A percentile compares a stretch with the other conserved stretches of the same genome.
Evolutionary conservation across 495 filamentous ascomycete species (phyloP).

Genomic region (Aspergillus cristatus): DNA sequence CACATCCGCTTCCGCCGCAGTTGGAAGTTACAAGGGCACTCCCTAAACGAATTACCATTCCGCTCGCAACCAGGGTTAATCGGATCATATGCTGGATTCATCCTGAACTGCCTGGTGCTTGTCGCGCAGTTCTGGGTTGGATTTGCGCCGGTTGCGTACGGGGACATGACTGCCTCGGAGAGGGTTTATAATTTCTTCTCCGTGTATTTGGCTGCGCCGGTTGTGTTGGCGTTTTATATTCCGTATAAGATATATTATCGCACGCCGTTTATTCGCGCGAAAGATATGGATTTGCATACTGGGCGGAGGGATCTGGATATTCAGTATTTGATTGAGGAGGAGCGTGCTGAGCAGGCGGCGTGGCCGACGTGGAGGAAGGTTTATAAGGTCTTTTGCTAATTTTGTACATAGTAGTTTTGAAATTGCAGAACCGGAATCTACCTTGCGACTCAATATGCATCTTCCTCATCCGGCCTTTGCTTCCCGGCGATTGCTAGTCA

Average conservation of each 20-base stretch:
- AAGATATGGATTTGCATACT: constrained; percentile 78
- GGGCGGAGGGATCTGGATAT: constrained; percentile 82
- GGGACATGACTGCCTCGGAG: constrained; percentile 24
- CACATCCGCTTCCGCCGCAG: constrained; percentile 89
- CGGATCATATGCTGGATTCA: constrained; percentile 78
- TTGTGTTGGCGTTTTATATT: constrained; percentile 68
- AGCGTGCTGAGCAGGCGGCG: constrained; percentile 55
- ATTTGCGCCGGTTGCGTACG: constrained; percentile 63
- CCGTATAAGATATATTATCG: constrained; percentile 66
- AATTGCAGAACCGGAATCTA: no score
- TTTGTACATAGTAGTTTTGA: no score
- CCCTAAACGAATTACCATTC: constrained; percentile 70
- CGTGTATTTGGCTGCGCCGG: constrained; percentile 72
- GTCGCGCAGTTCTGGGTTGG: constrained; percentile 92
- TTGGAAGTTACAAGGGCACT: constrained; percentile 62
- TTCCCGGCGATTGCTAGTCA: no score
- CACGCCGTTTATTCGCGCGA: constrained; percentile 54
- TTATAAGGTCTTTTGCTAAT: constrained; percentile 51
- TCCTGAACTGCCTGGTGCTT: constrained; percentile 72
- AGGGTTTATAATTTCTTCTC: constrained; percentile 60
- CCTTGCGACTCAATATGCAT: no score
- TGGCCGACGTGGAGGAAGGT: constrained; percentile 86
- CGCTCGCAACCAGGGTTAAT: constrained; percentile 66
- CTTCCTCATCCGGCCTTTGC: no score
- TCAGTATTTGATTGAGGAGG: constrained; percentile 61